These are phyloP conservation scores for Polytrichum commune DNA, from an alignment of 225 moss, liverwort and hornwort genomes.

Conservation along the genomic window DNA sequence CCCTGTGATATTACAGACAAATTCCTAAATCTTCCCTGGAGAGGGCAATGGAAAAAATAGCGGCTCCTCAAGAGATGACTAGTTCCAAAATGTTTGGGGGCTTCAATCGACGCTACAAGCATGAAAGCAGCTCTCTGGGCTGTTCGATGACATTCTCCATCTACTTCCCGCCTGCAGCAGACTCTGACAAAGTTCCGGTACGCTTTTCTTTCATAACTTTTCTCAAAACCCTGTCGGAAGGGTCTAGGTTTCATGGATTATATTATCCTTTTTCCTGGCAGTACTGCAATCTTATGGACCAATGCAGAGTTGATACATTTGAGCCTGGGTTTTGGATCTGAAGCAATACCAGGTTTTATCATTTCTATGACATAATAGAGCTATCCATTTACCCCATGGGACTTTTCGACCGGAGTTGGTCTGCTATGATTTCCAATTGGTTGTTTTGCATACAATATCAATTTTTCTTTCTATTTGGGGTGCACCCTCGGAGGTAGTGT, in stretches of 20 bases:
- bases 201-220: not conserved
- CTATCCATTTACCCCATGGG: not conserved
- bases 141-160: constrained; percentile 80
- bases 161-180: constrained; percentile 79
- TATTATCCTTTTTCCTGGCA: not conserved
- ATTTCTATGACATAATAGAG: not conserved
- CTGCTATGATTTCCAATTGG: no score
- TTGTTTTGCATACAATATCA: no score
- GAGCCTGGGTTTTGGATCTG: no score
- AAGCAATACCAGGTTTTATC: no score
- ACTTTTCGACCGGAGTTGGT: no score
- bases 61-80: constrained; percentile 55
- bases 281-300: not conserved
- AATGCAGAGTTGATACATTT: no score
- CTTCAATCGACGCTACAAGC: constrained; percentile 85
- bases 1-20: no score
- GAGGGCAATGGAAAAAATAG: constrained; percentile 41
- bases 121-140: constrained; percentile 64
- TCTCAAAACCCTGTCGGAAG: not conserved
- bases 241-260: not conserved
- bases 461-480: no score
- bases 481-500: no score
- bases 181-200: constrained; percentile 60
- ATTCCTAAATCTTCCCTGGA: no score
- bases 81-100: constrained; percentile 84